Base-by-base conservation (phyloP, 1,284 basidiomycete species). In the Microbotryum silenes-acaulis region DNA sequence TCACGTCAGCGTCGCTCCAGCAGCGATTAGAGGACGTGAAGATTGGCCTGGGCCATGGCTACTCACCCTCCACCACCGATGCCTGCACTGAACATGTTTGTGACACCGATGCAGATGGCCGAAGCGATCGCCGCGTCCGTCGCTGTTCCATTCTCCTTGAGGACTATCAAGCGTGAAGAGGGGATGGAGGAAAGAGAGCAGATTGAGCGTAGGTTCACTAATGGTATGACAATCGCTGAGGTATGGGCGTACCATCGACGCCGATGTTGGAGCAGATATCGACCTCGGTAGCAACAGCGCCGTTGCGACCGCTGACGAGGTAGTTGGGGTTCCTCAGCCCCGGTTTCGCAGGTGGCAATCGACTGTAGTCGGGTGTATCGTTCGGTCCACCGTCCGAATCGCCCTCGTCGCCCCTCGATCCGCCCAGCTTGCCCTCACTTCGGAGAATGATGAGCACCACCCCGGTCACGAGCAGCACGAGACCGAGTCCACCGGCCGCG, bases 261-360 rank as follows among this genome's bases (percentile, higher is more conserved):
- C 91, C 92, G 59, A 93, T 84, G 51, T 87, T 77, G 7, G 89
- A 92, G 75, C 92, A 96, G 23, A 84, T 78, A 65, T 80, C 79
- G 74, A 92, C 89, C 78, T 96, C 92, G 50, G 85, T 81, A 2
- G 92, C 90, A 21, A 96, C 91, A 2, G 89, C 91, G 5, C 88
- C 92, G 70, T 85, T 77, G 29, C 79, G 78, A 0, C 86, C 91
- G 62, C 83, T 77, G 51, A 87, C 81, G 45, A 90, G 80, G 70
- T 86, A 89, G 16, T 86, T 84, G 1, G 85, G 85, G 69, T 91
- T 91, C 29, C 79, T 57, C n/a, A 63, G 48, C 20, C 72, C 72
- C 23, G 65, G 65, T 45, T 60, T 57, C 4, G 72, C 70, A 18
- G 61, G 60, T n/a, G 72, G 72, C 21, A 73, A 59, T 50, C 62